These are phyloP conservation scores for Zizania palustris DNA, from an alignment of 202 grass and related monocot genomes.

Conservation along the genomic window DNA sequence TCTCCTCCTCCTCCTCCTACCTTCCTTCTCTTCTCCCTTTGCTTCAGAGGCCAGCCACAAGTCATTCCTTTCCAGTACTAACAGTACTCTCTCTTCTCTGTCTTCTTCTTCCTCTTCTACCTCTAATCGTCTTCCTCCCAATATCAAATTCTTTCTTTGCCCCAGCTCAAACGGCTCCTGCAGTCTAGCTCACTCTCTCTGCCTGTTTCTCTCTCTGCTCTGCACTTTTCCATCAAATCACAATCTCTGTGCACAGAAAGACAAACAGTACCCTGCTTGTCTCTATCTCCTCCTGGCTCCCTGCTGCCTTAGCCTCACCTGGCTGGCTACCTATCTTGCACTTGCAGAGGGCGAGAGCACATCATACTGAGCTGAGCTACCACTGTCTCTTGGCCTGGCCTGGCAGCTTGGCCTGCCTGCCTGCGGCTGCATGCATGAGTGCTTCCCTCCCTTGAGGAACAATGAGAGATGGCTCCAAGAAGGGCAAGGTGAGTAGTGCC, in stretches of 20 bases:
- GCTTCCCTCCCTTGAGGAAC: constrained; percentile 40
- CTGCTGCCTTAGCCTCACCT: constrained; percentile 50
- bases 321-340: constrained; percentile 9
- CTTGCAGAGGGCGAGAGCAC: constrained; percentile 8
- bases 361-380: not conserved
- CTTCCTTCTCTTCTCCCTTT: constrained; percentile 12
- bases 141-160: constrained; percentile 19
- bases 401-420: too few species aligned
- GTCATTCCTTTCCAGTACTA: not conserved
- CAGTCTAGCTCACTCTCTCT: not conserved
- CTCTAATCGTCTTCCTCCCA: not conserved
- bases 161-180: constrained; percentile 5
- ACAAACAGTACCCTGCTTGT: constrained; percentile 49
- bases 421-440: constrained; percentile 55
- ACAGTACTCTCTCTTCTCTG: not conserved
- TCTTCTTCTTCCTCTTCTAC: not conserved
- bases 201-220: not conserved
- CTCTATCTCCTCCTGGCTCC: constrained; percentile 36
- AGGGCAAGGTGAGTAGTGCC: constrained; percentile 67
- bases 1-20: not conserved
- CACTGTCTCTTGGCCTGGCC: constrained; percentile 33
- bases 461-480: constrained; percentile 91
- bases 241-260: constrained; percentile 61
- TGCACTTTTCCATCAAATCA: constrained; percentile 64
- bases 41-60: constrained; percentile 39